phyloP scores from a whole-genome alignment of 345 rosid species.

The Euphorbia peplus region DNA sequence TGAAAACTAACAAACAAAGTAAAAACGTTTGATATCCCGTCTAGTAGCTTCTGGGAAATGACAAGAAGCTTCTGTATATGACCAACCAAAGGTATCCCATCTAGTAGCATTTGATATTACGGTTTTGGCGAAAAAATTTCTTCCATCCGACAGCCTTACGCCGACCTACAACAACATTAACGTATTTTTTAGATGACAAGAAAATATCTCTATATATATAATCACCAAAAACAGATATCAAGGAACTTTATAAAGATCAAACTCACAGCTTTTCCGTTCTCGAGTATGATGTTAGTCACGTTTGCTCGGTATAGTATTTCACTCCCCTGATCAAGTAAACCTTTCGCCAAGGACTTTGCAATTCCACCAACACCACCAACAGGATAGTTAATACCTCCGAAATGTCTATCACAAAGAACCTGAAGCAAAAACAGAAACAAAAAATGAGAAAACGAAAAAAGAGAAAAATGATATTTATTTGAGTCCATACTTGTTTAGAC shows the following conservation, averaged over 20 bases:
- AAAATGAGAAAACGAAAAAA: constrained; percentile 2
- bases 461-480: background rate
- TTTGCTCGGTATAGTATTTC: constrained; percentile 84
- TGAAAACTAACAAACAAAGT: background rate
- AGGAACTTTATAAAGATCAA: constrained; percentile 18
- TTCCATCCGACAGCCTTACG: constrained; percentile 82
- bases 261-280: constrained; percentile 83
- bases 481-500: constrained; percentile 8
- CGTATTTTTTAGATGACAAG: constrained; percentile 10
- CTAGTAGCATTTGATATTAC: constrained; percentile 93
- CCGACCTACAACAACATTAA: constrained; percentile 60
- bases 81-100: constrained; percentile 99
- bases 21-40: no score
- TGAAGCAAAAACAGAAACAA: constrained; percentile 29
- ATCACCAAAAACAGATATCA: constrained; percentile 3
- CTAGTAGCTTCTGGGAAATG: constrained; percentile 13
- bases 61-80: constrained; percentile 2
- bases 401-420: constrained; percentile 97
- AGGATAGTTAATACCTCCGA: constrained; percentile 94
- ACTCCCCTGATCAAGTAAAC: constrained; percentile 74
- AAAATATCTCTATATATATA: constrained; percentile 6
- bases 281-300: constrained; percentile 63
- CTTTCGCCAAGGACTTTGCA: constrained; percentile 75
- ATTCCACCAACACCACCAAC: constrained; percentile 97
- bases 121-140: constrained; percentile 67